Percentiles rank a stretch among this genome's conserved stretches.
phyloP scores from a whole-genome alignment of 75 land plant species.

The Cryptomeria japonica region DNA sequence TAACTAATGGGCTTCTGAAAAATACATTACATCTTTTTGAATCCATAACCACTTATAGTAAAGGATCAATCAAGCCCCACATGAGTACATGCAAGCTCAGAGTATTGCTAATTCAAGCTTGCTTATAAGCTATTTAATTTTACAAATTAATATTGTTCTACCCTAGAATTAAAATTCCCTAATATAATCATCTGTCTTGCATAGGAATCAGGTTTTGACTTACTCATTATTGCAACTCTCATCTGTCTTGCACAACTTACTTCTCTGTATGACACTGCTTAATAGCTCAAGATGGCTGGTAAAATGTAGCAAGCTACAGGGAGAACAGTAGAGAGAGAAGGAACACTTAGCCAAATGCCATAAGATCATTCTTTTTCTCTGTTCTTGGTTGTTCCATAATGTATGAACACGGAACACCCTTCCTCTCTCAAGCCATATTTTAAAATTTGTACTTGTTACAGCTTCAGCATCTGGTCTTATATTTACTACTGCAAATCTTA shows the following conservation, averaged over 20 bases:
- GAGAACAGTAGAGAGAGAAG: conserved; percentile 1
- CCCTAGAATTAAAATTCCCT: not conserved
- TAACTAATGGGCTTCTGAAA: not conserved
- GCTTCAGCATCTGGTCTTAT: not conserved
- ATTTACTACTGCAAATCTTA: not conserved
- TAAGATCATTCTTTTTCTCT: not conserved
- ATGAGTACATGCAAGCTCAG: not conserved
- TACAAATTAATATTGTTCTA: not conserved
- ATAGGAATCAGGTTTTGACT: not conserved
- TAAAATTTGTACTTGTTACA: not conserved
- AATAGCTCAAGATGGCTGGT: not conserved
- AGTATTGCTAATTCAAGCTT: not conserved
- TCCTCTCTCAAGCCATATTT: not conserved
- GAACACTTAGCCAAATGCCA: not conserved
- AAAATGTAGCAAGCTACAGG: not conserved
- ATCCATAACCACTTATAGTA: not conserved
- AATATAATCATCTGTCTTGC: not conserved
- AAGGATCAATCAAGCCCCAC: not conserved
- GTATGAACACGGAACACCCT: not conserved
- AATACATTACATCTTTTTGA: not conserved
- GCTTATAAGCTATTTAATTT: not conserved
- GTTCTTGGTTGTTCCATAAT: not conserved
- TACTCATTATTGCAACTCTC: not conserved
- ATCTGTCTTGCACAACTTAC: not conserved
- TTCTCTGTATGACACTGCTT: not conserved